Evolutionary conservation across 2,329 filamentous ascomycete species (phyloP).

Genomic region (Fusarium sp.): DNA sequence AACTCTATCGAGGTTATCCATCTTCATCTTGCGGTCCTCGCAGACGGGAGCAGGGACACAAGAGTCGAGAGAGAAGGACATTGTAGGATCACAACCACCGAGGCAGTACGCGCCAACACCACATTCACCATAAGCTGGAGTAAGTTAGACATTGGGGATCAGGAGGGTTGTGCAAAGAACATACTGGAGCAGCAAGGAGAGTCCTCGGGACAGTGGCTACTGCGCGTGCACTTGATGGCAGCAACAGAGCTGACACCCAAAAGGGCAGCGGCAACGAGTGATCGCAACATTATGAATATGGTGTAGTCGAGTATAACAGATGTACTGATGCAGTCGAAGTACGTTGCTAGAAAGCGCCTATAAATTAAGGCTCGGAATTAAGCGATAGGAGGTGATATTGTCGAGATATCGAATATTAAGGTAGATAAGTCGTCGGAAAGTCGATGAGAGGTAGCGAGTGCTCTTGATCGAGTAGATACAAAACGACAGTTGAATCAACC

Average conservation of each 20-base stretch:
- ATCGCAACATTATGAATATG: constrained; percentile 51
- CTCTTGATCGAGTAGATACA: constrained; percentile 11
- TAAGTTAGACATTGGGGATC: constrained; percentile 33
- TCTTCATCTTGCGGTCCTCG: constrained; percentile 77
- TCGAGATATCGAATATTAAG: constrained; percentile 19
- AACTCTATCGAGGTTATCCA: constrained; percentile 77
- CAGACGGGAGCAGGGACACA: constrained; percentile 90
- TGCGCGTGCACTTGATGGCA: constrained; percentile 60
- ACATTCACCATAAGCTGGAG: constrained; percentile 87
- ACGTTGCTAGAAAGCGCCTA: constrained; percentile 14
- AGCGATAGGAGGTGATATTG: not conserved
- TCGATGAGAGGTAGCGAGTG: constrained; percentile 26
- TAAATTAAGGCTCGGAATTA: constrained; percentile 22
- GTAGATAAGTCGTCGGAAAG: constrained; percentile 14
- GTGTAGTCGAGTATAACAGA: constrained; percentile 18
- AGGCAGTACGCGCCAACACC: constrained; percentile 95
- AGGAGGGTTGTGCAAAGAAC: not conserved
- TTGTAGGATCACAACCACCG: constrained; percentile 90
- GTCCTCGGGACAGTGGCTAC: constrained; percentile 75
- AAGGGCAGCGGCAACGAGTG: constrained; percentile 50
- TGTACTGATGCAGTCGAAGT: constrained; percentile 6
- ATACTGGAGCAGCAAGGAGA: constrained; percentile 86
- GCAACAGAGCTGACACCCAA: constrained; percentile 50
- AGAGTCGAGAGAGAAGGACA: constrained; percentile 84
- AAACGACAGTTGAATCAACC: constrained; percentile 26